Conservation (phyloP, 768 basidiomycete genomes). For the Lyophyllum semitale region DNA sequence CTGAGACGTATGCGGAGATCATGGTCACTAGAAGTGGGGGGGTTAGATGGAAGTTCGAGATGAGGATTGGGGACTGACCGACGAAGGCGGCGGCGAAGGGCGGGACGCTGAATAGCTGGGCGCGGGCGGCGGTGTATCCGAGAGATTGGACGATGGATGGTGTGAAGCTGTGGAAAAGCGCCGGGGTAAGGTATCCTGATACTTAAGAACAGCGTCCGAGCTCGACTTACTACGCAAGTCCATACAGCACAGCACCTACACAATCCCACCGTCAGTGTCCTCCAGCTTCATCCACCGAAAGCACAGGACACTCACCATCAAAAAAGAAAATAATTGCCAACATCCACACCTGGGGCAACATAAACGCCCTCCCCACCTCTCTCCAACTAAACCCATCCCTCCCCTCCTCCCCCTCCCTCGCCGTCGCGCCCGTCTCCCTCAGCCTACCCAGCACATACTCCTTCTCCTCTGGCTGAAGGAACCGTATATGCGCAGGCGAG, state of each 20-base stretch:
- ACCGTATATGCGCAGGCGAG: constrained; percentile 43
- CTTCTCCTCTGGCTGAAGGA: constrained; percentile 54
- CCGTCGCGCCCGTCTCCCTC: constrained; percentile 40
- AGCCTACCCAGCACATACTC: constrained; percentile 42
- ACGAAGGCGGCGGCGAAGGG: too few species aligned
- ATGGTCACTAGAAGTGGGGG: too few species aligned
- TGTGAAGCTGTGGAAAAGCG: constrained; percentile 56
- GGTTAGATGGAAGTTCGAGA: neutral
- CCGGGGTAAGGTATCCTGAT: constrained; percentile 37
- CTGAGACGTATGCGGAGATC: too few species aligned
- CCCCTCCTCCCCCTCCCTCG: constrained; percentile 30
- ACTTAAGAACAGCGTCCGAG: neutral
- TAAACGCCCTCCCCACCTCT: constrained; percentile 51
- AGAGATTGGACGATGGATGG: too few species aligned
- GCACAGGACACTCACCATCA: constrained; percentile 40
- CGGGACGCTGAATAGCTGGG: too few species aligned
- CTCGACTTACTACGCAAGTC: too few species aligned
- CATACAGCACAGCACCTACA: constrained; percentile 43
- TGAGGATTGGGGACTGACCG: too few species aligned
- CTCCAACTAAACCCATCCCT: constrained; percentile 51
- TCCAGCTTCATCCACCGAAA: neutral
- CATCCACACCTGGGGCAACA: constrained; percentile 56
- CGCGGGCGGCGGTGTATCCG: too few species aligned
- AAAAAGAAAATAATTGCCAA: constrained; percentile 53
- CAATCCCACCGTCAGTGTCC: neutral